These are phyloP conservation scores for Cyanidiococcus yangmingshanensis DNA, from an alignment of 23 red algal genomes.

Conservation along the genomic window DNA sequence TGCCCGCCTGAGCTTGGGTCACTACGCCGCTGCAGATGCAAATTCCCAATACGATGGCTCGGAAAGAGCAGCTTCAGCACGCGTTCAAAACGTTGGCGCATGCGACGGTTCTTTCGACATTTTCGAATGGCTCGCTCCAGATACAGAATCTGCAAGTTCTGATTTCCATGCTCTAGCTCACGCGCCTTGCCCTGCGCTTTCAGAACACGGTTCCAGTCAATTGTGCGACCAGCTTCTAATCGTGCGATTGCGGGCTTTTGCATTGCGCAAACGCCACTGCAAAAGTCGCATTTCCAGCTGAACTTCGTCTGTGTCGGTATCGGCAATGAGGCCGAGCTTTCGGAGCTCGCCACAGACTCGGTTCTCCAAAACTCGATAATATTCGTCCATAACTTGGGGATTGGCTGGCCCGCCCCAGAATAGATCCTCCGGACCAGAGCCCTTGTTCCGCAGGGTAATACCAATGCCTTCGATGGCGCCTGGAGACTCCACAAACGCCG, in stretches of 20 bases:
- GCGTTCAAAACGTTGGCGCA: slow-evolving; percentile 7
- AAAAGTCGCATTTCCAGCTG: slow-evolving; percentile 36
- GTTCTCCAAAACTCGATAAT: slow-evolving; percentile 48
- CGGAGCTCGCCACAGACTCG: slow-evolving; percentile 49
- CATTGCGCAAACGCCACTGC: slow-evolving; percentile 72
- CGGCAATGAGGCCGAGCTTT: slow-evolving; percentile 56
- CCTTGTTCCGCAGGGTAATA: neutral
- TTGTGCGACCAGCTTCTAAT: slow-evolving; percentile 24
- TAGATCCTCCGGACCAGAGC: slow-evolving; percentile 24
- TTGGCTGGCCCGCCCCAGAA: slow-evolving; percentile 48
- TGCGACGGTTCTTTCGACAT: slow-evolving; percentile 54
- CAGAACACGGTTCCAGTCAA: slow-evolving; percentile 18
- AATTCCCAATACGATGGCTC: neutral
- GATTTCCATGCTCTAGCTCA: slow-evolving; percentile 55
- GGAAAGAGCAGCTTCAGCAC: slow-evolving; percentile 13
- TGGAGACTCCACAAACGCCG: neutral
- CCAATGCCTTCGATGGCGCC: neutral
- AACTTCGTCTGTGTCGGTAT: slow-evolving; percentile 40
- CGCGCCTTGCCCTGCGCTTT: slow-evolving; percentile 34
- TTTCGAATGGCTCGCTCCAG: slow-evolving; percentile 74
- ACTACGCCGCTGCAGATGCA: neutral
- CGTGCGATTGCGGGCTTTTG: slow-evolving; percentile 52
- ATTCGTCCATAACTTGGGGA: slow-evolving; percentile 30
- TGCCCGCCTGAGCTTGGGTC: neutral
- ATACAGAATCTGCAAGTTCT: slow-evolving; percentile 66